These are phyloP conservation scores for Saposhnikovia divaricata DNA, from an alignment of 129 eudicot genomes.

Conservation along the genomic window DNA sequence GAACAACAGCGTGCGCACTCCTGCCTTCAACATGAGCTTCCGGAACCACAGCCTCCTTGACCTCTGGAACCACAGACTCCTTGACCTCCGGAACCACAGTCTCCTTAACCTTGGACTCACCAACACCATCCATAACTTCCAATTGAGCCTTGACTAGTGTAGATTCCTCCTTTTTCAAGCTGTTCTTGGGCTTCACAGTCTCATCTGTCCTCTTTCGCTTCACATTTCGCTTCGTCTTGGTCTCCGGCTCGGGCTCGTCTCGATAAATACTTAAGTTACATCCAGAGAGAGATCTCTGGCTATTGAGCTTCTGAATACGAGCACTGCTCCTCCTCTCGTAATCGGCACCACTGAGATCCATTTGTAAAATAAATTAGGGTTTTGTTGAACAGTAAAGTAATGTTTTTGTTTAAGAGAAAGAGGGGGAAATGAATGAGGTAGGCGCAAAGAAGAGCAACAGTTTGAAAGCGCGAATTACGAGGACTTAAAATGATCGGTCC, in stretches of 20 bases:
- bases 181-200: background rate
- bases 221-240: background rate
- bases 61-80: background rate
- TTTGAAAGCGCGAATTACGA: background rate
- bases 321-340: conserved; percentile 24
- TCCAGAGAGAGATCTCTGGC: background rate
- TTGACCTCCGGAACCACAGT: background rate
- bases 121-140: background rate
- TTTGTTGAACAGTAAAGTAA: background rate
- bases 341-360: background rate
- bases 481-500: background rate
- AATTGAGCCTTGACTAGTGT: background rate
- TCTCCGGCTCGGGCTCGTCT: conserved; percentile 9
- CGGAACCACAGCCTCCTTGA: background rate
- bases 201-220: conserved; percentile 1
- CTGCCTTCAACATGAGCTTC: background rate
- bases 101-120: too few relatives aligned
- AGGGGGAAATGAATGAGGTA: background rate
- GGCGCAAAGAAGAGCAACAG: background rate
- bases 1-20: conserved; percentile 37
- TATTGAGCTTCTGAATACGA: conserved; percentile 17
- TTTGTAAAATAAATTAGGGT: background rate
- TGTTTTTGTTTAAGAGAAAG: background rate
- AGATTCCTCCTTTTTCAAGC: background rate
- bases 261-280: background rate